phyloP scores from a whole-genome alignment of 1,284 basidiomycete genomes.

The Ganoderma lucidum region DNA sequence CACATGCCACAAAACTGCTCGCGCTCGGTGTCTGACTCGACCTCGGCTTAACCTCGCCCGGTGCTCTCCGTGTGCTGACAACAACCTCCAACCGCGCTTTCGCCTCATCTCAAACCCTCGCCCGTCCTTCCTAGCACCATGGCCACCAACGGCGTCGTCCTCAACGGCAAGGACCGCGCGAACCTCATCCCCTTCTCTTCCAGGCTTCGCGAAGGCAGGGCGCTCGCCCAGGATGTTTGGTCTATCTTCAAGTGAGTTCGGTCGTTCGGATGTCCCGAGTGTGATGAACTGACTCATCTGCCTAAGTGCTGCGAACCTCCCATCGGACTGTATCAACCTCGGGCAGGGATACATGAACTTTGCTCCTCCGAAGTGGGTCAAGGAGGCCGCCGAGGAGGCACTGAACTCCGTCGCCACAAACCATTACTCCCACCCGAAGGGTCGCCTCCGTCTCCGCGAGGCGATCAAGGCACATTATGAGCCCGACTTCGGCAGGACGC shows the following conservation, averaged over 20 bases:
- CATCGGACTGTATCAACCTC: conserved; percentile 88
- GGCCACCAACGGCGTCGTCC: conserved; percentile 18
- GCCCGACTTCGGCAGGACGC: conserved; percentile 71
- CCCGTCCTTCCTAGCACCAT: conserved; percentile 20
- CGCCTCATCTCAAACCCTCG: conserved; percentile 12
- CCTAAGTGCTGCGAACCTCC: conserved; percentile 82
- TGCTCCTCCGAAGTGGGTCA: conserved; percentile 85
- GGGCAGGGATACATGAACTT: conserved; percentile 97
- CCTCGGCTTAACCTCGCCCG: conserved; percentile 8
- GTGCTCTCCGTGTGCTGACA: neutral
- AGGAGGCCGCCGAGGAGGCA: conserved; percentile 77
- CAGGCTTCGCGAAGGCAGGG: conserved; percentile 75
- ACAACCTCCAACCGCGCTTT: neutral
- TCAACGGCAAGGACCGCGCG: conserved; percentile 48
- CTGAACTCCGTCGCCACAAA: conserved; percentile 75
- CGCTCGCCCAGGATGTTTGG: conserved; percentile 88
- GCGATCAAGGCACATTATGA: conserved; percentile 86
- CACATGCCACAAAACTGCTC: neutral
- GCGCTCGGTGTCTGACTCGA: neutral
- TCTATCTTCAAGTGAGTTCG: conserved; percentile 86
- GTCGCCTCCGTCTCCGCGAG: conserved; percentile 84
- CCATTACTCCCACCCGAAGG: conserved; percentile 93
- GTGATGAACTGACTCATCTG: conserved; percentile 22
- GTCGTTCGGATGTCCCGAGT: neutral
- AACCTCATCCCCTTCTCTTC: conserved; percentile 71